phyloP scores from a whole-genome alignment of 2,329 filamentous ascomycete genomes.

The Chrysosphaeria jannelii region DNA sequence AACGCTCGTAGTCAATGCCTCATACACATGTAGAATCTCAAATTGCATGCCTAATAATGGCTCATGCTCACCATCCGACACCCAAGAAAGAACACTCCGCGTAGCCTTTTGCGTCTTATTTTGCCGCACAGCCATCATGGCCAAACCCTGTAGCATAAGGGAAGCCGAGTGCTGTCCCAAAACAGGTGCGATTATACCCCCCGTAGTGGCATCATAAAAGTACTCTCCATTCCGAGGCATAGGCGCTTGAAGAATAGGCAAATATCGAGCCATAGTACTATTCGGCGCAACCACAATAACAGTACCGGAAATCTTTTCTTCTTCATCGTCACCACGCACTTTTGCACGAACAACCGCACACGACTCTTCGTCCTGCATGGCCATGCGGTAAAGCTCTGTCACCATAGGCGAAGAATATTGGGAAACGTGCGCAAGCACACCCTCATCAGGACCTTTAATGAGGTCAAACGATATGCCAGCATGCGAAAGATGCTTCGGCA shows the following conservation, averaged over 20 bases:
- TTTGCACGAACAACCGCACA: conserved; percentile 69
- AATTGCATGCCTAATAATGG: conserved; percentile 56
- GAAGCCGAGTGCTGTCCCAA: conserved; percentile 25
- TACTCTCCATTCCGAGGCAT: no score
- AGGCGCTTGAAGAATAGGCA: conserved; percentile 32
- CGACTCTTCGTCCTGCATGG: conserved; percentile 27
- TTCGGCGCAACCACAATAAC: conserved; percentile 49
- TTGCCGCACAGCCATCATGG: conserved; percentile 53
- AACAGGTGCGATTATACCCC: conserved; percentile 55
- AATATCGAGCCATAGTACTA: conserved; percentile 34
- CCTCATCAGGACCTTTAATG: conserved; percentile 47
- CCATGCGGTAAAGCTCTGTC: conserved; percentile 49
- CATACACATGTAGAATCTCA: conserved; percentile 46
- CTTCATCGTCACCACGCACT: conserved; percentile 5
- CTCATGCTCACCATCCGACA: conserved; percentile 43
- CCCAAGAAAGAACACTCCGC: conserved; percentile 51
- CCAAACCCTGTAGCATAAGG: conserved; percentile 44
- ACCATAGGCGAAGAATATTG: conserved; percentile 48
- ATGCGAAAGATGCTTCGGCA: conserved; percentile 41
- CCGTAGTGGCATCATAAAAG: no score
- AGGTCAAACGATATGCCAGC: conserved; percentile 56
- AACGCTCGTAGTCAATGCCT: no score
- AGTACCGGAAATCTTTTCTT: conserved; percentile 42
- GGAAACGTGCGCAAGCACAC: conserved; percentile 44
- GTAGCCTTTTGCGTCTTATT: conserved; percentile 50